Conservation (phyloP, 106 monocot genomes). For the Phalaenopsis equestris region DNA sequence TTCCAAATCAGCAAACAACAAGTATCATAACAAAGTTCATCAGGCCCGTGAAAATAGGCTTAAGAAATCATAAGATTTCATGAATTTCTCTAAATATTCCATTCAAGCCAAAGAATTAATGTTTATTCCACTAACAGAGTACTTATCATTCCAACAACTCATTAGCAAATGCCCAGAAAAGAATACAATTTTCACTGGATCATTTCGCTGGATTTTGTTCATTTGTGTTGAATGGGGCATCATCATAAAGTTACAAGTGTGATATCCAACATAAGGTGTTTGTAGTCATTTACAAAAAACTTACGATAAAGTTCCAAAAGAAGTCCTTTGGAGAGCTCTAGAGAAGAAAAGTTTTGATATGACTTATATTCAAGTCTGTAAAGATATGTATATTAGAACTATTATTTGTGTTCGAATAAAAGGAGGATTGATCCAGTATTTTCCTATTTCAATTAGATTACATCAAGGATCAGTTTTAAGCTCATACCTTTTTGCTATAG, state of each 20-base stretch:
- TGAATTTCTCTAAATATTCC: not conserved
- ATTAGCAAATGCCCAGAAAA: not conserved
- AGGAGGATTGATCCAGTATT: no score
- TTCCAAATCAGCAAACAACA: not conserved
- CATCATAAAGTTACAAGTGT: not conserved
- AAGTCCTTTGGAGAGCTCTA: no score
- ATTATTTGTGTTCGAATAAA: no score
- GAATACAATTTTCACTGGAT: no score
- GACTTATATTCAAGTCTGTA: no score
- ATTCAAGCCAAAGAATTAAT: slow-evolving; percentile 1
- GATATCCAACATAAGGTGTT: not conserved
- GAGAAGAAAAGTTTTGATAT: no score
- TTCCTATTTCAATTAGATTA: no score
- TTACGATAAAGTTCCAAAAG: no score
- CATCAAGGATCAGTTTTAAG: no score
- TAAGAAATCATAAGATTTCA: not conserved
- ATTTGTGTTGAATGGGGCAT: not conserved
- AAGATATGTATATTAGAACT: no score
- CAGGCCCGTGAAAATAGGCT: not conserved
- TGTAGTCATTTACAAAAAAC: not conserved
- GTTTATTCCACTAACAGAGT: not conserved
- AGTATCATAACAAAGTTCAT: not conserved
- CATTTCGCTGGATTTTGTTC: not conserved
- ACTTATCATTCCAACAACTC: not conserved
- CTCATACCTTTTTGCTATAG: no score